Conservation (phyloP, 306 rosid species). For the Astragalus glycyphyllos region DNA sequence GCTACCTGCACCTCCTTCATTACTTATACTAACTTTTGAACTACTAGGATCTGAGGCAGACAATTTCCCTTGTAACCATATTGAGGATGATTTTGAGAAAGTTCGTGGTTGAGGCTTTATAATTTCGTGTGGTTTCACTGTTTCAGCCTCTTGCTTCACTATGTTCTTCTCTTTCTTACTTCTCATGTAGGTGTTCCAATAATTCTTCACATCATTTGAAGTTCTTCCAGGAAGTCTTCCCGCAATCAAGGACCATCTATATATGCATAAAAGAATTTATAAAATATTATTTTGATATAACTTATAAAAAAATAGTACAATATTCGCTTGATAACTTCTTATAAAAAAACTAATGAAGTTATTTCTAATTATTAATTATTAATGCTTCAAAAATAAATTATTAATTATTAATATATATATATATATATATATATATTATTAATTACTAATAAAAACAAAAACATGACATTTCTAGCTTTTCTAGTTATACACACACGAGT, state of each 20-base stretch:
- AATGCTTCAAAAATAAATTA: too few relatives aligned
- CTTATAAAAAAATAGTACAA: not conserved
- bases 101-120: slow-evolving; percentile 36
- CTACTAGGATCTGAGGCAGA: not conserved
- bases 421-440: too few relatives aligned
- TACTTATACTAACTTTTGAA: not conserved
- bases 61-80: not conserved
- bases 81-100: slow-evolving; percentile 6
- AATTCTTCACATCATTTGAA: slow-evolving; percentile 46
- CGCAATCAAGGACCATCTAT: slow-evolving; percentile 51
- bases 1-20: not conserved
- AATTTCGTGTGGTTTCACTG: not conserved
- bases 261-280: too few relatives aligned
- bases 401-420: too few relatives aligned
- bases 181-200: slow-evolving; percentile 32
- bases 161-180: not conserved
- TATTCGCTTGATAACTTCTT: too few relatives aligned
- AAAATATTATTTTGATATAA: too few relatives aligned
- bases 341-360: too few relatives aligned
- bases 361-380: too few relatives aligned
- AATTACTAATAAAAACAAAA: too few relatives aligned
- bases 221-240: slow-evolving; percentile 50
- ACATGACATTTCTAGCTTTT: too few relatives aligned
- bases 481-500: too few relatives aligned
- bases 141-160: not conserved